Percentiles rank a stretch among this genome's conserved stretches.
Evolutionary conservation across 371 early-diverging fungal species (phyloP).

Genomic region (Racocetra persica): DNA sequence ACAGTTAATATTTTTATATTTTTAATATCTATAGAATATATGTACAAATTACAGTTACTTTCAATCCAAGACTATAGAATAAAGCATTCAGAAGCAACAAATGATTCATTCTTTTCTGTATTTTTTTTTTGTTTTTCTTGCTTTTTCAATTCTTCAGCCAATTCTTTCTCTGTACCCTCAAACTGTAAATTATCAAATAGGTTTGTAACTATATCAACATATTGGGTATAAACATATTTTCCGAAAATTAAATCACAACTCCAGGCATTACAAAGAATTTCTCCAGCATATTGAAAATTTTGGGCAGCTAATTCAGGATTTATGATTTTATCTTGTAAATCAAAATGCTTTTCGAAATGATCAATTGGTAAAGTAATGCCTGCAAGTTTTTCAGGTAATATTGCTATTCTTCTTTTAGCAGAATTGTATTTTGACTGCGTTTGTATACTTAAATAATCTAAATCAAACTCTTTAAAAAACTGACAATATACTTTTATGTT

Average conservation of each 20-base stretch:
- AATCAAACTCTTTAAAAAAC: no score
- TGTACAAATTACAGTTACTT: not conserved
- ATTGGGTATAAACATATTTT: not conserved
- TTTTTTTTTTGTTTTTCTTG: not conserved
- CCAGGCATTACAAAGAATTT: not conserved
- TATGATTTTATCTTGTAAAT: no score
- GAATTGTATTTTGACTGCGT: no score
- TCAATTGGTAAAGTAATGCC: no score
- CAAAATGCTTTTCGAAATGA: no score
- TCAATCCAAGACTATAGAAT: not conserved
- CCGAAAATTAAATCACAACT: not conserved
- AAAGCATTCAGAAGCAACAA: not conserved
- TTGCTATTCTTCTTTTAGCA: no score
- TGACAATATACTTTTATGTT: no score
- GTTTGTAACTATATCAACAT: not conserved
- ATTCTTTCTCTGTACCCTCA: not conserved
- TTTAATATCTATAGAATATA: not conserved
- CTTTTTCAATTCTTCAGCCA: not conserved
- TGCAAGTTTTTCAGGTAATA: no score
- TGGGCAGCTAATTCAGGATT: no score
- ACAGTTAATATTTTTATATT: not conserved
- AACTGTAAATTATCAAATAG: not conserved
- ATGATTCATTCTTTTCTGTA: not conserved
- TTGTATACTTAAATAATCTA: no score
- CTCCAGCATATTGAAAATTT: no score